Evolutionary conservation across 805 yeast species (phyloP).

Genomic region (Cyberlindnera sargentensis): DNA sequence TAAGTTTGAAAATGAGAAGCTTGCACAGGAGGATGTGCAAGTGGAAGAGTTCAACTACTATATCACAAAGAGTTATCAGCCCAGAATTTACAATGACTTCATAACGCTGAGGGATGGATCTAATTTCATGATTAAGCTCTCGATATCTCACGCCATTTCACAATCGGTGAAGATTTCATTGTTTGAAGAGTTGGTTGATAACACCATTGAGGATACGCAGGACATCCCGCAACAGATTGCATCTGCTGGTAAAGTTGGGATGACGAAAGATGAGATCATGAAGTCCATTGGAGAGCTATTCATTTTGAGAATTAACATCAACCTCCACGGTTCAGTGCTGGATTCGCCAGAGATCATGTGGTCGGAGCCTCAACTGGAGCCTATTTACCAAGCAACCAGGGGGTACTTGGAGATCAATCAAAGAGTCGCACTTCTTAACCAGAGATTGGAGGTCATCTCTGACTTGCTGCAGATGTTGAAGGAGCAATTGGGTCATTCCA

Average conservation of each 20-base stretch:
- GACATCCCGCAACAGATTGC: constrained; percentile 97
- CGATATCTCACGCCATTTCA: constrained; percentile 92
- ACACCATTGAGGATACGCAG: constrained; percentile 95
- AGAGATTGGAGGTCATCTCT: constrained; percentile 86
- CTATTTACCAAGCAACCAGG: constrained; percentile 94
- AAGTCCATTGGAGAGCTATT: constrained; percentile 94
- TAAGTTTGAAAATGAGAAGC: constrained; percentile 85
- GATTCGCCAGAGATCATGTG: constrained; percentile 98
- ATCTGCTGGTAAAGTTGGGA: constrained; percentile 85
- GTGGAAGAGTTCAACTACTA: constrained; percentile 93
- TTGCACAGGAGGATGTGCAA: constrained; percentile 88
- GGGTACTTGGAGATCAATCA: constrained; percentile 95
- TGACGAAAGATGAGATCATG: constrained; percentile 94
- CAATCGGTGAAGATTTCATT: constrained; percentile 93
- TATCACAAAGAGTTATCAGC: constrained; percentile 89
- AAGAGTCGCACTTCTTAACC: constrained; percentile 82
- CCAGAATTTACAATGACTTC: constrained; percentile 91
- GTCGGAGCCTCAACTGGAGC: constrained; percentile 97
- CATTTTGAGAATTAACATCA: constrained; percentile 75
- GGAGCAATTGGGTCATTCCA: constrained; percentile 93
- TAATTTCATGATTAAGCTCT: constrained; percentile 86
- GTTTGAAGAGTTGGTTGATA: constrained; percentile 93
- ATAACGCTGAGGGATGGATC: constrained; percentile 84
- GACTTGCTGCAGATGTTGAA: constrained; percentile 93
- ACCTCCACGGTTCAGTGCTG: constrained; percentile 78